Evolutionary conservation across 78 protist genomes (phyloP), one percentile per base, ranked within the genome.

Genomic region (Trichosphaerium sp.): DNA sequence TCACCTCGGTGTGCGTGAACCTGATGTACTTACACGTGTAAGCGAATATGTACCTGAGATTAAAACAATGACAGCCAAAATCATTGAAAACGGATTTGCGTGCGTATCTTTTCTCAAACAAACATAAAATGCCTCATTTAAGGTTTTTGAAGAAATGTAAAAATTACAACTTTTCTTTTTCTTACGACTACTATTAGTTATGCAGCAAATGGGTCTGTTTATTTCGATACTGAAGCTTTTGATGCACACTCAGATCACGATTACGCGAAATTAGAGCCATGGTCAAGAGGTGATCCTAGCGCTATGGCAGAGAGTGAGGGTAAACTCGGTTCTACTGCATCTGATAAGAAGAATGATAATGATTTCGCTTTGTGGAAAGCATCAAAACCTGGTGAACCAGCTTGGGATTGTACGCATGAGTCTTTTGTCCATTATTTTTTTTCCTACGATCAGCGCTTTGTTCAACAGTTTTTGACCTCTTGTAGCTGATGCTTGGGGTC

Each of bases 21-120:
- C 99, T 15, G 90, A 83, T 55, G 83, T 56, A 8, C 42, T 94
- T 29, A 90, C 98, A 4, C 75, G 99, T 21, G 98, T 97, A 12
- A 91, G 94, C 37, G 99, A 96, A 41, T 94, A 90, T 70, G 89
- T 97, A 7, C 94, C 89, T 14, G 79, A 92, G 73, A 88, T 97
- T 61, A 44, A 88, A 26, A 63, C 54, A 6, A 94, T 56, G 80
- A 88, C 96, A 54, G 41, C 78, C 63, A 65, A 71, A 77, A 87
- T 89, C 37, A 65, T 89, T 38, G 84, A 11, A 25, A 87, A 89
- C 48, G 93, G 93, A 12, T 88, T 25, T 40, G 97, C 90, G 3
- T 92, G 87, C 69, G 90, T 49, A 47, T 5, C 51, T 32, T 52
- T 29, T 52, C 40, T 4, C 7, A 32, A 4, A 18, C 52, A 56